Base-by-base conservation (phyloP, 306 rosid species). In the Urtica urens region DNA sequence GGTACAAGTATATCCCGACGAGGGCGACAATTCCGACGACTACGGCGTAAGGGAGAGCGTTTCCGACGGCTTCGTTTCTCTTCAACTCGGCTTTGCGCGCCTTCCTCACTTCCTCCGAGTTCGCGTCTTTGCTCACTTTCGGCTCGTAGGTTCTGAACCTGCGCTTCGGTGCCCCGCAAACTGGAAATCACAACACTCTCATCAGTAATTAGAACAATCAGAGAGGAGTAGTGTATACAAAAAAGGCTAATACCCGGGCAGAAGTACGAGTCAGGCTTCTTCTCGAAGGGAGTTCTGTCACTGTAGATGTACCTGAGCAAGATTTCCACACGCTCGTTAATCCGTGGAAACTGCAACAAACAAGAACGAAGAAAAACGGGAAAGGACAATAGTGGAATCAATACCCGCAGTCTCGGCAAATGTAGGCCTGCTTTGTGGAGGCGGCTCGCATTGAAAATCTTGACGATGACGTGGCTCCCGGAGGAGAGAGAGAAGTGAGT, bases 331-430 rank as follows among this genome's bases (percentile, higher is more conserved):
- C 16, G 12, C 6, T 4, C 14, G 17, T 21, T 23, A 45, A 45
- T 23, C 12, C 18, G 50, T 38, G 16, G 11, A 23, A 38, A 54
- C 37, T 23, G 7, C 46, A 3, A 54, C 17, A 8, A 1, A 11
- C 10, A 8, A 33, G 35, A 33, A 49, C 15, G 9, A 4, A 9
- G 16, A 3, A 28, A 2, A 51, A 33, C 19, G 1, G 11, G 7
- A 34, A 9, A 51, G 6, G 7, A 8, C 23, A 29, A 60, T 4
- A n/a, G 3, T 4, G 0, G 10, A 6, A 23, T 40, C 31, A 9
- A 23, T 8, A 90, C 95, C 97, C 95, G 97, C 97, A 90, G 62
- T 90, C 94, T 7, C 87, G 95, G 49, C 97, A 90, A 58, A 90
- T 84, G 55, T 90, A 90, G 62, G 94, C 55, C 69, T 79, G 74